Evolutionary conservation across 768 basidiomycete genomes (phyloP), one percentile per base, ranked within the genome.

Genomic region (Exsudoporus frostii): DNA sequence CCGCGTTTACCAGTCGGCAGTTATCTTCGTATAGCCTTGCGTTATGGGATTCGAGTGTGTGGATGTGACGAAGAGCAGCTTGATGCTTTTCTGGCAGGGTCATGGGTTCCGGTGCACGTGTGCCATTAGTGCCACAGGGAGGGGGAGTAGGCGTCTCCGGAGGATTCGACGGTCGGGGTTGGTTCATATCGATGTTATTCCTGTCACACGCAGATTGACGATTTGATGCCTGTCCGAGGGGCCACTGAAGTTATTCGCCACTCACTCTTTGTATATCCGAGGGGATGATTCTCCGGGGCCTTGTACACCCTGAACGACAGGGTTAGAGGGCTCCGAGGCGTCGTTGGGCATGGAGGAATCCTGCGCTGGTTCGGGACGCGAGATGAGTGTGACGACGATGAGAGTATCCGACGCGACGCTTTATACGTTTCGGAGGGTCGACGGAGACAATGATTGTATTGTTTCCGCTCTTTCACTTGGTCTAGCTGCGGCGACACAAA

Each of bases 81-180:
- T 62, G 57, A 47, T 60, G 42, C 7, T 33, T 56, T 17, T 71
- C 66, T 17, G 40, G 44, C 10, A 80, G 70, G 7, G 73, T 70
- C 19, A 78, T 74, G 56, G 69, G 71, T 55, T 80, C 80, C 5
- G 69, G 59, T 22, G 79, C 68, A 57, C 75, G 80, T 13, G 73
- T 73, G 64, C 76, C 79, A 17, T 42, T 24, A 20, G 37, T 17
- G 20, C 9, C 24, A 20, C 40, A 25, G 39, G 38, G 40, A 51
- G 58, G 42, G 19, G 48, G 46, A 7, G 44, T 49, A 8, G 54
- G 58, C 2, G 54, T 51, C 5, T 52, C 54, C 0, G 45, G 51
- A 40, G 50, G 38, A 38, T 51, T 50, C 6, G 52, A 41, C 4
- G 11, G n/a, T 7, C 38, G 48, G 17, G 40, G 40, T 14, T 54